Percentiles rank a stretch among this genome's conserved stretches.
Conservation (phyloP, 768 basidiomycete genomes). For the Xerocomus potaroensis region DNA sequence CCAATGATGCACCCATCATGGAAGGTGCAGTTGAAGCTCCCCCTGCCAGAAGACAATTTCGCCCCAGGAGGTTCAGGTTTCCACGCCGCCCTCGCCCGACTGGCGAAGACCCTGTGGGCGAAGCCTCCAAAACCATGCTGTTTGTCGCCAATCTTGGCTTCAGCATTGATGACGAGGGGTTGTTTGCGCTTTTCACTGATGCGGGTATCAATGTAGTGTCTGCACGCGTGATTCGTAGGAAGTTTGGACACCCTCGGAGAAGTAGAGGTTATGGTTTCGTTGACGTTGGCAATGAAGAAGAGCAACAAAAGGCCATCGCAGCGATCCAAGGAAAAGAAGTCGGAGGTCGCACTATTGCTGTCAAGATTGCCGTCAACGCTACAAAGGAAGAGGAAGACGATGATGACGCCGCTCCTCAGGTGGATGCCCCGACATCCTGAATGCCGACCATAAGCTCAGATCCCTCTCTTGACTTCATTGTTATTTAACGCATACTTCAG, state of each 20-base stretch:
- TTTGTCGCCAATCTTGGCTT: slow-evolving; percentile 99
- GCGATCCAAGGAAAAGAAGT: slow-evolving; percentile 86
- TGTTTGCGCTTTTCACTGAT: slow-evolving; percentile 80
- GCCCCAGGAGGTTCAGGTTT: slow-evolving; percentile 52
- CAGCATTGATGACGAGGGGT: slow-evolving; percentile 80
- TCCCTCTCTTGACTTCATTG: slow-evolving; percentile 25
- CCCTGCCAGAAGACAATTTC: slow-evolving; percentile 39
- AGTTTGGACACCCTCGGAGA: slow-evolving; percentile 78
- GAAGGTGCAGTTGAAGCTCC: slow-evolving; percentile 38
- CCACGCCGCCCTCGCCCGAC: slow-evolving; percentile 62
- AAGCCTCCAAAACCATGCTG: slow-evolving; percentile 83
- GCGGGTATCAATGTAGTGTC: slow-evolving; percentile 77
- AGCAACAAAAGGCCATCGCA: slow-evolving; percentile 89
- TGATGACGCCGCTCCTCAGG: slow-evolving; percentile 34
- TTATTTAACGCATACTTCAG: slow-evolving; percentile 24
- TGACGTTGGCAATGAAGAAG: slow-evolving; percentile 83
- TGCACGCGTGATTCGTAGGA: slow-evolving; percentile 85
- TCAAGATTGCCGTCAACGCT: slow-evolving; percentile 94
- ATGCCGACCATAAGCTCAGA: slow-evolving; percentile 14
- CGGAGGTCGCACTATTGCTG: slow-evolving; percentile 78
- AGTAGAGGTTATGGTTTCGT: slow-evolving; percentile 99
- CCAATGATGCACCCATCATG: slow-evolving; percentile 30
- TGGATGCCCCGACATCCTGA: slow-evolving; percentile 28
- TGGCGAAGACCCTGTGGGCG: slow-evolving; percentile 82
- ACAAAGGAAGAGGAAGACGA: slow-evolving; percentile 55